Evolutionary conservation across 371 early-diverging fungal species (phyloP).

Genomic region (Rhizopus microsporus): DNA sequence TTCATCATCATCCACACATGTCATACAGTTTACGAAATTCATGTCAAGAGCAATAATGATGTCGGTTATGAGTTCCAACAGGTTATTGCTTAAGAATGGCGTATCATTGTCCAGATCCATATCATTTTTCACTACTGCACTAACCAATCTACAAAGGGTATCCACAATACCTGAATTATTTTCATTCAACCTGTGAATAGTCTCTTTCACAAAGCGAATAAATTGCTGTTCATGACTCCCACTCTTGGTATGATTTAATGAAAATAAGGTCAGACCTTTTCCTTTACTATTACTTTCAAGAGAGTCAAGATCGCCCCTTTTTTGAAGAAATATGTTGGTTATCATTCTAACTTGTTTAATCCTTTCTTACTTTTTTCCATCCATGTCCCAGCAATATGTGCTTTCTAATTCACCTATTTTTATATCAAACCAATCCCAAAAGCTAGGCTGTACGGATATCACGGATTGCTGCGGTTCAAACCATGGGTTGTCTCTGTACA

Average conservation of each 20-base stretch:
- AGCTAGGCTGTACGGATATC: background rate
- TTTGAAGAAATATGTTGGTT: background rate
- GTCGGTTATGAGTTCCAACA: conserved; percentile 14
- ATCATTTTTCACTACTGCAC: conserved; percentile 19
- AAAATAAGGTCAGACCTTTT: background rate
- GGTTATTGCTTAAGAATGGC: conserved; percentile 3
- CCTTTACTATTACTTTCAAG: background rate
- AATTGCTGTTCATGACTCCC: background rate
- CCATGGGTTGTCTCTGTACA: conserved; percentile 17
- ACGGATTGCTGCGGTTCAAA: conserved; percentile 1
- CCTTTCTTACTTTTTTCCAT: background rate
- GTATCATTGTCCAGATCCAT: background rate
- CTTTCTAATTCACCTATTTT: conserved; percentile 43
- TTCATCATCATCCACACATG: background rate
- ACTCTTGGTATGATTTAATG: background rate
- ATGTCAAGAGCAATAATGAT: conserved; percentile 6
- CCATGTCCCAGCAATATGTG: conserved; percentile 38
- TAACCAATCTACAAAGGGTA: conserved; percentile 31
- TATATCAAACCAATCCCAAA: conserved; percentile 47
- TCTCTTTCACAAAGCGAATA: conserved; percentile 9
- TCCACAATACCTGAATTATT: conserved; percentile 47
- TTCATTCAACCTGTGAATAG: conserved; percentile 36
- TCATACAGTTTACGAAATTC: conserved; percentile 6
- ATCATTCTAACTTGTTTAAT: background rate
- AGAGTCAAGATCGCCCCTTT: background rate